These are phyloP conservation scores for Maudiozyma bulderi DNA, from an alignment of 805 yeast genomes.

Conservation along the genomic window DNA sequence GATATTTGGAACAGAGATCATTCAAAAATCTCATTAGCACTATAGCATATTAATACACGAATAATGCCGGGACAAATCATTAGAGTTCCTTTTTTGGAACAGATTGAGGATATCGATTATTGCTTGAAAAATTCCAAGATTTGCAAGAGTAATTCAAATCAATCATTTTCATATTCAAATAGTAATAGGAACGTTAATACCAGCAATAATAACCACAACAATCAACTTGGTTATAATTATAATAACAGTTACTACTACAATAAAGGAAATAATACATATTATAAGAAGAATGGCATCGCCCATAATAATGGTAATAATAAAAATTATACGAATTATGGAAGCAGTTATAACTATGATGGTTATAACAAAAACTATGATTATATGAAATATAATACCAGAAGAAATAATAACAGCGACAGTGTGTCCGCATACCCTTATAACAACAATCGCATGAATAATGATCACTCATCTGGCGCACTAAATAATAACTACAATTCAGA, in stretches of 20 bases:
- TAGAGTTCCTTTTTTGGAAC: slow-evolving; percentile 27
- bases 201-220: not conserved
- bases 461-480: not conserved
- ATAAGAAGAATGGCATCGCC: not conserved
- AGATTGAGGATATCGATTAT: slow-evolving; percentile 28
- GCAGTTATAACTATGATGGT: slow-evolving; percentile 1
- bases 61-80: slow-evolving; percentile 25
- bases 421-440: not conserved
- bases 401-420: not conserved
- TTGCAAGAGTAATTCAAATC: slow-evolving; percentile 14
- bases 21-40: no score
- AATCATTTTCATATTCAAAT: slow-evolving; percentile 5
- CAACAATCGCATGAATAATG: not conserved
- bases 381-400: slow-evolving; percentile 1
- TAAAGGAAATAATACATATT: slow-evolving; percentile 1
- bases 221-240: slow-evolving; percentile 9
- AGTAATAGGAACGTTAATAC: slow-evolving; percentile 5
- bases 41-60: no score
- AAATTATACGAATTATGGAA: not conserved
- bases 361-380: slow-evolving; percentile 1
- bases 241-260: slow-evolving; percentile 1
- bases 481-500: not conserved
- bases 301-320: not conserved
- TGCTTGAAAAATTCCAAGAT: slow-evolving; percentile 21
- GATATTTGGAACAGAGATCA: no score